Percentiles rank a stretch among this genome's conserved stretches.
These are phyloP conservation scores for Penicillium glabrum DNA, from an alignment of 2,329 filamentous ascomycete species.

Conservation along the genomic window DNA sequence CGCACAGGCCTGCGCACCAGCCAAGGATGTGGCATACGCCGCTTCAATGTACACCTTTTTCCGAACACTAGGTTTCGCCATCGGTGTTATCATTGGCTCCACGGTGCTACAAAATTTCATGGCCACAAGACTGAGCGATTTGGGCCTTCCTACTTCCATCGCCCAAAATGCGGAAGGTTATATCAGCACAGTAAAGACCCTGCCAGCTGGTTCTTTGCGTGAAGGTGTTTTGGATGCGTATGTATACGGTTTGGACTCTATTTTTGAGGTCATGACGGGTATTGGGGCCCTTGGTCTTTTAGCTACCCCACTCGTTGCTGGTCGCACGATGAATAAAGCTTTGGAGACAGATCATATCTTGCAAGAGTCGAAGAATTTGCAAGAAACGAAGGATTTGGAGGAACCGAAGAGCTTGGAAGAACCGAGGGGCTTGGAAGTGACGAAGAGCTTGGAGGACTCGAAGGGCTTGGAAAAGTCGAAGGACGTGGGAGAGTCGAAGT, in stretches of 20 bases:
- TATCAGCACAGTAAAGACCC: not conserved
- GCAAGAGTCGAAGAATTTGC: not conserved
- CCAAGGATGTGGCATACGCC: not conserved
- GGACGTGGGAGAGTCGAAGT: too few species aligned
- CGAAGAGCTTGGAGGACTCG: too few species aligned
- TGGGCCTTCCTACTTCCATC: not conserved
- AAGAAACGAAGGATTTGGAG: too few species aligned
- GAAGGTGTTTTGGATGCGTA: slow-evolving; percentile 1
- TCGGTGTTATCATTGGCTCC: not conserved
- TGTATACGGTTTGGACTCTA: slow-evolving; percentile 2
- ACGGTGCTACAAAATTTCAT: not conserved
- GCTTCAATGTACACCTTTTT: not conserved
- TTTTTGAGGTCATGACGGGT: slow-evolving; percentile 4
- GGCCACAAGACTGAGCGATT: not conserved
- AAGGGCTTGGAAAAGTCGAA: too few species aligned
- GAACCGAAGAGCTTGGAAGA: too few species aligned
- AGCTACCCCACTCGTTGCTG: not conserved
- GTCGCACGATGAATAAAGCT: slow-evolving; percentile 5
- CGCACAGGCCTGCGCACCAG: not conserved
- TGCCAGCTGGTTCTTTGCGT: not conserved
- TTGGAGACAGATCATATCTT: slow-evolving; percentile 5
- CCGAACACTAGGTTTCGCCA: not conserved
- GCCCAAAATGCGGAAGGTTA: slow-evolving; percentile 1
- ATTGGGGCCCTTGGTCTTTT: slow-evolving; percentile 3
- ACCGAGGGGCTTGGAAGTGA: too few species aligned